phyloP scores from a whole-genome alignment of 2,329 filamentous ascomycete species.

The Aspergillus pseudoterreus region DNA sequence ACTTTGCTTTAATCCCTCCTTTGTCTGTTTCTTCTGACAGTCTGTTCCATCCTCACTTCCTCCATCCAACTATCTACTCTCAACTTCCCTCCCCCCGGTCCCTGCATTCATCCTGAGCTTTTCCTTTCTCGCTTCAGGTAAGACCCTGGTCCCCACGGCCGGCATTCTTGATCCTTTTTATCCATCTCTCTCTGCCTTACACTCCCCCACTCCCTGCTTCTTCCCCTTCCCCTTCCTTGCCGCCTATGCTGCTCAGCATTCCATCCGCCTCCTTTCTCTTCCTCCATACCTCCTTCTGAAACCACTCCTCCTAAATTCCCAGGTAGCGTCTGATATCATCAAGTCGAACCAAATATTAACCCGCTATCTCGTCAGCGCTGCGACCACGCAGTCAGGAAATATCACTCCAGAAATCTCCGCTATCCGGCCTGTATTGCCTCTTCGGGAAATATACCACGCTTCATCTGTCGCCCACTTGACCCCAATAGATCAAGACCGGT shows the following conservation, averaged over 20 bases:
- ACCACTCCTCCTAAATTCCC: background rate
- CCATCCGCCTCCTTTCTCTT: constrained; percentile 6
- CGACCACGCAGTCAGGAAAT: background rate
- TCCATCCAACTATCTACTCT: constrained; percentile 9
- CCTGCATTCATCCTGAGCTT: background rate
- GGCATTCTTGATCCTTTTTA: constrained; percentile 17
- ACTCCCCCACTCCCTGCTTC: constrained; percentile 11
- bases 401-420: background rate
- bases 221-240: constrained; percentile 7
- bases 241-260: constrained; percentile 10
- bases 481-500: background rate
- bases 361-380: background rate
- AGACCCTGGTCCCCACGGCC: constrained; percentile 2
- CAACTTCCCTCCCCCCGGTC: background rate
- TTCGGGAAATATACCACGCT: constrained; percentile 9
- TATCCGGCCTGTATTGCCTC: constrained; percentile 6
- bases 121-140: background rate
- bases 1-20: constrained; percentile 6
- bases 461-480: background rate
- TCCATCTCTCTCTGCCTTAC: constrained; percentile 11
- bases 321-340: background rate
- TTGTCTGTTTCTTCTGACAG: constrained; percentile 8
- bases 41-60: background rate
- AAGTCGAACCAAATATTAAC: constrained; percentile 16
- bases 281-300: constrained; percentile 7